Evolutionary conservation across 2,329 filamentous ascomycete species (phyloP), one percentile per base, ranked within the genome.

Genomic region (Aspergillus neotritici): DNA sequence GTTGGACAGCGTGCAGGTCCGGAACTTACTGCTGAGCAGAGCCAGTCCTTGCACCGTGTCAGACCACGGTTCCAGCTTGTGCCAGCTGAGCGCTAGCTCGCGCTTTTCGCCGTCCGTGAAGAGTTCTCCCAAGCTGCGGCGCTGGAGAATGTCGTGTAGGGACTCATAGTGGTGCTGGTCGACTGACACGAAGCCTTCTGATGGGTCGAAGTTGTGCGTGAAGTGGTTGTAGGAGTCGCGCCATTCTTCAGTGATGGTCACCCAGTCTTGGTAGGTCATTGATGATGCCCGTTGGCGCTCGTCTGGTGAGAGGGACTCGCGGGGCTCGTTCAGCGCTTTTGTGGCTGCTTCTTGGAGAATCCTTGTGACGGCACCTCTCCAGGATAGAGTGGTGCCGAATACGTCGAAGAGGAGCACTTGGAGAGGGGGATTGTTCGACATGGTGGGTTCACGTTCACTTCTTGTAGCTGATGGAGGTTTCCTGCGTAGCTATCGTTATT

Each of bases 1-100:
- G 60, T 93, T 93, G 21, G 83, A 87, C 17, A 91, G 69, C 0
- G 84, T 87, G 32, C 78, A 74, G 0, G 83, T 86, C 35, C 70
- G 65, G 57, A 80, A 79, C 6, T 66, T 66, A 31, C 73, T 74
- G 34, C 76, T 78, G 17, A 90, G 65, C 35, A 69, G 61, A 2
- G 64, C 58, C 15, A 91, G 63, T 0, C 84, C 86, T 0, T 50
- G 54, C 1, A 71, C 64, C 12, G 68, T 68, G 58, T 91, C 87
- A 0, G 71, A 50, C 86, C 86, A 91, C 0, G 86, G 83, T 15
- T 71, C 69, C 3, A 93, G 73, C 5, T 73, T 75, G 61, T 93
- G 87, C 87, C 86, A 93, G 33, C 79, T 74, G 3, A 79, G 69
- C 52, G 79, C 82, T 40, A 65, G 76, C 16, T 74, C 72, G 54